Conservation (phyloP, 805 yeast genomes). For the Monosporozyma yasuniensis region DNA sequence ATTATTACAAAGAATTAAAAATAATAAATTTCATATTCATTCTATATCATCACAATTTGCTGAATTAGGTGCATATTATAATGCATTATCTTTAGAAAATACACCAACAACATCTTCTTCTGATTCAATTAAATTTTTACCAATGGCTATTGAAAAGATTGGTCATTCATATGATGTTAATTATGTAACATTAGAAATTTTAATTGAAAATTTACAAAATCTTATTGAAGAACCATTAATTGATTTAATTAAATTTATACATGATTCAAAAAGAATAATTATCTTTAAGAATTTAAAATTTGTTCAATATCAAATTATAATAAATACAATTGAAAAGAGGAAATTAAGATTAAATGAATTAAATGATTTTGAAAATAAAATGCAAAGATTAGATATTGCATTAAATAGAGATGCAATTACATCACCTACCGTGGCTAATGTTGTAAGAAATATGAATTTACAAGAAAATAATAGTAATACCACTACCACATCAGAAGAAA, state of each 20-base stretch:
- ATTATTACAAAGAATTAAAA: constrained; percentile 22
- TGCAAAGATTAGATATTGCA: constrained; percentile 26
- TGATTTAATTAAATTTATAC: constrained; percentile 30
- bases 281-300: constrained; percentile 53
- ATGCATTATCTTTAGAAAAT: constrained; percentile 49
- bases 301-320: constrained; percentile 39
- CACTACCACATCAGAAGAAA: background rate
- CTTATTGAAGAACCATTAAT: constrained; percentile 33
- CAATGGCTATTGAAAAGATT: constrained; percentile 54
- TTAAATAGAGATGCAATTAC: constrained; percentile 28
- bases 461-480: background rate
- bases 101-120: constrained; percentile 25
- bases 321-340: constrained; percentile 33
- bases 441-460: constrained; percentile 8
- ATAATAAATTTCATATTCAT: constrained; percentile 32
- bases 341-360: constrained; percentile 25
- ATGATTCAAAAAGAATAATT: constrained; percentile 36
- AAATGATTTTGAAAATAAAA: constrained; percentile 29
- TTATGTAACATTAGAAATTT: constrained; percentile 42
- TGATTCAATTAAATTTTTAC: background rate
- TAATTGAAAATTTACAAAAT: constrained; percentile 34
- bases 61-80: constrained; percentile 66
- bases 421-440: constrained; percentile 1
- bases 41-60: constrained; percentile 58
- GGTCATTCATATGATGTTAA: constrained; percentile 81